Percentiles rank a stretch among this genome's conserved stretches.
Evolutionary conservation across 768 basidiomycete genomes (phyloP).

Genomic region (Tephrocybe sp.): DNA sequence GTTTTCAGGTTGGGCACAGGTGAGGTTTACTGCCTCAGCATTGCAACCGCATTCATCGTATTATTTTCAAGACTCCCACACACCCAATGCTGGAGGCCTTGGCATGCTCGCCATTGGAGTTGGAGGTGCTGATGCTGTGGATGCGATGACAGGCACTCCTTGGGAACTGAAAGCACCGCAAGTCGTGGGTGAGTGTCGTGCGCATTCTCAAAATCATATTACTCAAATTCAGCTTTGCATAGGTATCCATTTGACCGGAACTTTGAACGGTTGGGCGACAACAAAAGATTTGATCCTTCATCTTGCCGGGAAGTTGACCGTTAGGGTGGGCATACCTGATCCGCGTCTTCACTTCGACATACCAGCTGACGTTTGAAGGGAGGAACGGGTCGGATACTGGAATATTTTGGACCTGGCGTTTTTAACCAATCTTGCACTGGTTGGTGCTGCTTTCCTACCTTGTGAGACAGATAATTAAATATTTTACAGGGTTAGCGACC

Average conservation of each 20-base stretch:
- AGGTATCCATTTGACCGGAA: conserved; percentile 88
- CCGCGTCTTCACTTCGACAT: neutral
- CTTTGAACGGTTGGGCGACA: conserved; percentile 87
- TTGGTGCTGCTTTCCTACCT: conserved; percentile 21
- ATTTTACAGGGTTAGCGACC: conserved; percentile 72
- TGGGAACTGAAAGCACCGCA: conserved; percentile 96
- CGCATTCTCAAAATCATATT: neutral
- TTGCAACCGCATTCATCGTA: conserved; percentile 1
- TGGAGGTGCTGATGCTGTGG: conserved; percentile 98
- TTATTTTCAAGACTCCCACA: conserved; percentile 75
- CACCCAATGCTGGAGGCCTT: conserved; percentile 96
- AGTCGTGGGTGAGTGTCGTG: conserved; percentile 58
- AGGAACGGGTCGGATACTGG: conserved; percentile 92
- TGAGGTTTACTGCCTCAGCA: conserved; percentile 22
- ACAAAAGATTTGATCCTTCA: conserved; percentile 96
- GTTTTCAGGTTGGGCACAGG: conserved; percentile 74
- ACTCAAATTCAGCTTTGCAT: neutral
- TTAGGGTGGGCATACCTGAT: conserved; percentile 57
- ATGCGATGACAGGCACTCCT: conserved; percentile 96
- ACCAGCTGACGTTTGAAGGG: conserved; percentile 49
- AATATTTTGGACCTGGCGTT: conserved; percentile 96
- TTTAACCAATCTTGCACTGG: conserved; percentile 89
- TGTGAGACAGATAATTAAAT: neutral
- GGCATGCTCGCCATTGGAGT: conserved; percentile 97
- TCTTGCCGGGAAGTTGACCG: conserved; percentile 90